Evolutionary conservation across 108 stramenopile genomes (phyloP).

Genomic region (Cylindrotheca closterium): DNA sequence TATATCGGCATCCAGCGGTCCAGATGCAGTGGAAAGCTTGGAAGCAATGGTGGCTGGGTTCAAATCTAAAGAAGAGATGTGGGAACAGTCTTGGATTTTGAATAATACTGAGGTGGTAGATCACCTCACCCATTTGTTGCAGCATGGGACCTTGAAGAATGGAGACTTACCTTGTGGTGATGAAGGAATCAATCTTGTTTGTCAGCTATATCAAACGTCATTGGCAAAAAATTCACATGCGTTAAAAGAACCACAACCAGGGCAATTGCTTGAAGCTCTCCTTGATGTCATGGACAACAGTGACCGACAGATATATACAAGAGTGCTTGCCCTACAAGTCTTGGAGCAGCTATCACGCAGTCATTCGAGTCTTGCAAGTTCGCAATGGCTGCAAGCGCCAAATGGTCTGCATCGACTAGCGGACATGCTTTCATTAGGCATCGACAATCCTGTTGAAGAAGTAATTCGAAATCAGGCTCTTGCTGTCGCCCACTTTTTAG

Average conservation of each 20-base stretch:
- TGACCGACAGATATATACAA: constrained; percentile 41
- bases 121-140: constrained; percentile 19
- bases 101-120: constrained; percentile 23
- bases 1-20: constrained; percentile 61
- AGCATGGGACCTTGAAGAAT: constrained; percentile 30
- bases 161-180: constrained; percentile 4
- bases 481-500: constrained; percentile 47
- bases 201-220: constrained; percentile 23
- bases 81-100: constrained; percentile 22
- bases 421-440: constrained; percentile 40
- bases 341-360: constrained; percentile 35
- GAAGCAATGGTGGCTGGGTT: constrained; percentile 30
- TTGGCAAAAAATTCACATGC: constrained; percentile 1
- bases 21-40: constrained; percentile 56
- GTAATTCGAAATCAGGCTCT: constrained; percentile 69
- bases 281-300: constrained; percentile 37
- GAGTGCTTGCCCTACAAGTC: constrained; percentile 62
- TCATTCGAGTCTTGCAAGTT: constrained; percentile 37
- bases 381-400: constrained; percentile 71
- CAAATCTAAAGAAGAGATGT: constrained; percentile 3
- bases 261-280: constrained; percentile 48
- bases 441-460: constrained; percentile 37
- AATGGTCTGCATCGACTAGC: constrained; percentile 76
- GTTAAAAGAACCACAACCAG: constrained; percentile 8
- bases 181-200: constrained; percentile 18